These are phyloP conservation scores for Cladophialophora bantiana DNA, from an alignment of 2,329 filamentous ascomycete genomes.

Conservation along the genomic window DNA sequence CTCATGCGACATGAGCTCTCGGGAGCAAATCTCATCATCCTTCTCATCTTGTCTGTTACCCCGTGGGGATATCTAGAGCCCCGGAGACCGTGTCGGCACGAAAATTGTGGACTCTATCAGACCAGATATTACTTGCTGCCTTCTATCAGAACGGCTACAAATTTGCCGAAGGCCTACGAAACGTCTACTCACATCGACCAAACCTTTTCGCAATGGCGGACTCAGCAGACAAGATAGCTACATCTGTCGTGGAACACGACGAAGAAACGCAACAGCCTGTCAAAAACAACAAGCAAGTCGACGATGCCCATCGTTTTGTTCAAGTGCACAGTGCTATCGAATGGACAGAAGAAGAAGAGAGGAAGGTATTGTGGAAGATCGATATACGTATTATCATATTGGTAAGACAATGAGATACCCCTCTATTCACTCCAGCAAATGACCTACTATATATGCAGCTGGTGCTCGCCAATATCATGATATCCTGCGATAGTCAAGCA, in stretches of 20 bases:
- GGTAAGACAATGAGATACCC: not conserved
- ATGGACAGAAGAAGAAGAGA: not conserved
- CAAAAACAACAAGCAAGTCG: not conserved
- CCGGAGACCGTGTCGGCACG: not conserved
- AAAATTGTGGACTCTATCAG: not conserved
- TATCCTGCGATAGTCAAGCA: not conserved
- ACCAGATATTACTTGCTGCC: not conserved
- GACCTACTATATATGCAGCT: not conserved
- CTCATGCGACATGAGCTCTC: not conserved
- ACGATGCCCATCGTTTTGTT: not conserved
- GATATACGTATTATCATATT: not conserved
- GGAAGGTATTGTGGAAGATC: not conserved
- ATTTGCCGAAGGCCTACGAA: not conserved
- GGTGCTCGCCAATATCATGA: conserved; percentile 1
- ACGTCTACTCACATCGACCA: not conserved
- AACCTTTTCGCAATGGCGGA: not conserved
- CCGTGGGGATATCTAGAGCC: conserved; percentile 6
- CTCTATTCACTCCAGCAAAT: not conserved
- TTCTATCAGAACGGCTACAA: not conserved
- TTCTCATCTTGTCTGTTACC: conserved; percentile 1
- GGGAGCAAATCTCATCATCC: not conserved
- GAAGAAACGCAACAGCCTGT: conserved; percentile 5
- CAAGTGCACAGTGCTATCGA: not conserved
- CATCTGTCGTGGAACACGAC: conserved; percentile 2
- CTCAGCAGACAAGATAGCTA: conserved; percentile 1